Conservation (phyloP, 495 filamentous ascomycete species). For the Hypoxylon perforatum region DNA sequence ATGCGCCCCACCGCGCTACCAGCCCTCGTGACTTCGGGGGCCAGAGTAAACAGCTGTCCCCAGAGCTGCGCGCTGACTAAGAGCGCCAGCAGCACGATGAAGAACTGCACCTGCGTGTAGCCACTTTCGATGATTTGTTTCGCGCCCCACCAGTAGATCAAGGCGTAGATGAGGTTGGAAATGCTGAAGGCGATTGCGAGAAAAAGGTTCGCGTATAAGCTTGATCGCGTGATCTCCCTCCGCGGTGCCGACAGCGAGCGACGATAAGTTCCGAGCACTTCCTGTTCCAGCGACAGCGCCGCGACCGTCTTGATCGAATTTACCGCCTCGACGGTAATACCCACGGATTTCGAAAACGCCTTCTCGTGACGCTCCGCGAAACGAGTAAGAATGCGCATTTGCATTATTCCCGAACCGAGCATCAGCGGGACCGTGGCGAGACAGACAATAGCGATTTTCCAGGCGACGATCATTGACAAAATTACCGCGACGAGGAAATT, state of each 20-base stretch:
- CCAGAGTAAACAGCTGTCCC: conserved; percentile 73
- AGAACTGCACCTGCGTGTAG: conserved; percentile 71
- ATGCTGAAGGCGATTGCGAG: conserved; percentile 66
- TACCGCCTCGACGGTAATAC: conserved; percentile 63
- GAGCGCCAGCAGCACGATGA: conserved; percentile 72
- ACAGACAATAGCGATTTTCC: conserved; percentile 69
- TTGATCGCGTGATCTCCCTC: conserved; percentile 61
- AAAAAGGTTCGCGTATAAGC: conserved; percentile 61
- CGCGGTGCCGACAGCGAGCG: conserved; percentile 55
- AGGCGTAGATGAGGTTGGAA: conserved; percentile 67
- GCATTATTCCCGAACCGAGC: conserved; percentile 66
- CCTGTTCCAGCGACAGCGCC: conserved; percentile 60
- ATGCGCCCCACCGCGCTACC: conserved; percentile 59
- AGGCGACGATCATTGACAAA: conserved; percentile 68
- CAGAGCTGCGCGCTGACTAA: conserved; percentile 72
- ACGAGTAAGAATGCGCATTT: conserved; percentile 61
- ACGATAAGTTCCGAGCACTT: conserved; percentile 58
- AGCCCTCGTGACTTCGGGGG: conserved; percentile 70
- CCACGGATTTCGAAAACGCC: conserved; percentile 61
- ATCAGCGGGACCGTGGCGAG: conserved; percentile 66
- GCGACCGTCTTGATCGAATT: conserved; percentile 66
- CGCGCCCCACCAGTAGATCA: conserved; percentile 77
- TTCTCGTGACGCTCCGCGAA: conserved; percentile 71
- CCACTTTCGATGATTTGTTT: conserved; percentile 64
- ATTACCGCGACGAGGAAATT: conserved; percentile 60